A percentile compares a stretch with the other conserved stretches of the same genome.
Conservation (phyloP, 163 green algal species). For the Scenedesmus sp. region DNA sequence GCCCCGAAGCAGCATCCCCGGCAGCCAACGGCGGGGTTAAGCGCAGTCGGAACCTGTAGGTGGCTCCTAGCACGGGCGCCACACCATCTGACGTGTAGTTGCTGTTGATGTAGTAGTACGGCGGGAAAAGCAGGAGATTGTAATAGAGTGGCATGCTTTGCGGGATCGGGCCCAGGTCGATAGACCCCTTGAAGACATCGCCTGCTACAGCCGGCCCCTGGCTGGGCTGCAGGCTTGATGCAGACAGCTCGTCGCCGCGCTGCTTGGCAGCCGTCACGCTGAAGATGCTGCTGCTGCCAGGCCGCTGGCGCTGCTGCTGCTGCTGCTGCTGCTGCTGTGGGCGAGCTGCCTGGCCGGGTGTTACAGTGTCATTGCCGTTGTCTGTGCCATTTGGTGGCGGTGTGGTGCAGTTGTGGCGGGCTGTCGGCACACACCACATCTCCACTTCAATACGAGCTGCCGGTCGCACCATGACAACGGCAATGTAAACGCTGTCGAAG, state of each 20-base stretch:
- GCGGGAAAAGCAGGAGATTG: background rate
- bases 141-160: background rate
- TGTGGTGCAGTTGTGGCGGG: background rate
- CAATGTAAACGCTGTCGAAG: background rate
- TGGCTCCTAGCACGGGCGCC: background rate
- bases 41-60: background rate
- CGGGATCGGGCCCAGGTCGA: background rate
- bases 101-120: no score
- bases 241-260: background rate
- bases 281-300: background rate
- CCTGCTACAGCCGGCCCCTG: background rate
- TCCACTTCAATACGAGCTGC: background rate
- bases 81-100: background rate
- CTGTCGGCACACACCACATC: background rate
- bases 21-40: background rate
- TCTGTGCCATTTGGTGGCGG: background rate
- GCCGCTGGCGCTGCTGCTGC: background rate
- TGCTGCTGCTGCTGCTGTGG: background rate
- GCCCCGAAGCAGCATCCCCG: background rate
- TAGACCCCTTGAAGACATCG: background rate
- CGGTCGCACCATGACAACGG: background rate
- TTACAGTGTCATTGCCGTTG: background rate
- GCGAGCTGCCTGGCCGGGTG: no score
- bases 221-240: background rate
- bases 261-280: background rate